Evolutionary conservation across 805 yeast genomes (phyloP).

Genomic region (Helenozyma baotianmanensis): DNA sequence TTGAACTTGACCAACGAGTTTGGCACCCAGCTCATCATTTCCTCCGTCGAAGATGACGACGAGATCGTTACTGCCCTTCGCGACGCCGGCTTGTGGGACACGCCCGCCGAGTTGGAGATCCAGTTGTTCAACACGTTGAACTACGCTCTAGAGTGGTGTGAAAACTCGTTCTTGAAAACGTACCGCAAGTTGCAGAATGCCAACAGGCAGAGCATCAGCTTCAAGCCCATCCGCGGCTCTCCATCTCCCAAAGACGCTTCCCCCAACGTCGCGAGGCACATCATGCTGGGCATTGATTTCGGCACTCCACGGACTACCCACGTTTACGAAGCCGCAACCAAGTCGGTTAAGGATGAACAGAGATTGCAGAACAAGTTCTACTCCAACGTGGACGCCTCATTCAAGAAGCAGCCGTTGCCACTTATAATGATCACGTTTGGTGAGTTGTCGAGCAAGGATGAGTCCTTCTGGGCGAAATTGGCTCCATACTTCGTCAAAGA

Average conservation of each 20-base stretch:
- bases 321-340: slow-evolving; percentile 49
- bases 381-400: slow-evolving; percentile 31
- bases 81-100: slow-evolving; percentile 77
- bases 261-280: slow-evolving; percentile 6
- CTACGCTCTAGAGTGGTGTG: slow-evolving; percentile 94
- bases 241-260: slow-evolving; percentile 2
- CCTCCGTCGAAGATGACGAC: slow-evolving; percentile 69
- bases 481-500: slow-evolving; percentile 51
- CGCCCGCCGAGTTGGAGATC: slow-evolving; percentile 34
- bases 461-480: slow-evolving; percentile 59
- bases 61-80: slow-evolving; percentile 65
- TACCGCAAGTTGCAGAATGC: slow-evolving; percentile 41
- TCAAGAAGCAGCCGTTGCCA: slow-evolving; percentile 55
- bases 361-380: slow-evolving; percentile 45
- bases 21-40: slow-evolving; percentile 65
- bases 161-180: slow-evolving; percentile 73
- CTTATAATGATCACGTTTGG: slow-evolving; percentile 61
- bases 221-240: slow-evolving; percentile 9
- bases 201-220: slow-evolving; percentile 5
- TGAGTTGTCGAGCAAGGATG: slow-evolving; percentile 47
- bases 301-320: slow-evolving; percentile 55
- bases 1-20: slow-evolving; percentile 70
- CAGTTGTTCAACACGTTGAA: slow-evolving; percentile 76
- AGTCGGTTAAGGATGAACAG: slow-evolving; percentile 40
- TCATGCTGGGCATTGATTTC: slow-evolving; percentile 20